phyloP scores from a whole-genome alignment of 2,329 filamentous ascomycete species.

The Exophiala phaeomuriformis region DNA sequence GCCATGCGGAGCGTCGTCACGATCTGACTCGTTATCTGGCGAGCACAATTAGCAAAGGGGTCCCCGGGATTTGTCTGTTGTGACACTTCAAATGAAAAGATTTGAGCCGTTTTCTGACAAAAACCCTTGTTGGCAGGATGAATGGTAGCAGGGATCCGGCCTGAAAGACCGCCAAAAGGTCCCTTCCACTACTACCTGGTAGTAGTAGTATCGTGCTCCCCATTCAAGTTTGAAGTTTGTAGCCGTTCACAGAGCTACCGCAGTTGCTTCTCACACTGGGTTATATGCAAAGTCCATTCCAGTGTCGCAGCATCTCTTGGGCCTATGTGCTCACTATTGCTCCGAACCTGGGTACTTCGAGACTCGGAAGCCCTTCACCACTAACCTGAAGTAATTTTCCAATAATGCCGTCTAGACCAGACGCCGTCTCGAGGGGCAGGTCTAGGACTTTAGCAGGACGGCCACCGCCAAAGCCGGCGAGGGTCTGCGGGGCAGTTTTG shows the following conservation, averaged over 20 bases:
- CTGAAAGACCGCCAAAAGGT: neutral
- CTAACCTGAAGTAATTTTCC: neutral
- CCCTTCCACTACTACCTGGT: neutral
- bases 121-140: neutral
- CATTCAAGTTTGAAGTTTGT: neutral
- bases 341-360: too few species aligned
- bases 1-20: neutral
- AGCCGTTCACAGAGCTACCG: too few species aligned
- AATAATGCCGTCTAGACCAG: neutral
- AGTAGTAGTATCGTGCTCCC: neutral
- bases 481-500: neutral
- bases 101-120: neutral
- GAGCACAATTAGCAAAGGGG: neutral
- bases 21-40: conserved; percentile 7
- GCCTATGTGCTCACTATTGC: too few species aligned
- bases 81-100: neutral
- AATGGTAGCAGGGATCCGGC: neutral
- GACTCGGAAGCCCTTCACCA: neutral
- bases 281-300: too few species aligned
- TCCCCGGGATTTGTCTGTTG: conserved; percentile 6
- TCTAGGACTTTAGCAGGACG: neutral
- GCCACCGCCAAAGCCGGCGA: neutral
- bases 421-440: neutral
- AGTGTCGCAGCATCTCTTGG: too few species aligned
- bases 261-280: too few species aligned